phyloP scores from a whole-genome alignment of 2,329 filamentous ascomycete species.

The Aspergillus clavatus region DNA sequence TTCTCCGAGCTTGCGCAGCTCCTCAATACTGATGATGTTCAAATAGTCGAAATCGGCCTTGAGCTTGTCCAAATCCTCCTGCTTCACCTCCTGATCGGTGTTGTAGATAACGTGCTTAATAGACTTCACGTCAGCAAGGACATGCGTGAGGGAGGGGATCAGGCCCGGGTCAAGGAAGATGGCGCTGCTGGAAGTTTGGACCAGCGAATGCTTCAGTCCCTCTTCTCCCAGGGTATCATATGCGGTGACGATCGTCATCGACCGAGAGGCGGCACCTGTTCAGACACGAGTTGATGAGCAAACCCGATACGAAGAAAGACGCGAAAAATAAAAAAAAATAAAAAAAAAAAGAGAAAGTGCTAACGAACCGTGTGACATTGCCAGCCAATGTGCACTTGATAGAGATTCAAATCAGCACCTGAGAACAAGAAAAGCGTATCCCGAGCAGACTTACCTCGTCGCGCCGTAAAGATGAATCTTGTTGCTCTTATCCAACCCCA shows the following conservation, averaged over 20 bases:
- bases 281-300: constrained; percentile 1
- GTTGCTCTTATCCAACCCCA: constrained; percentile 64
- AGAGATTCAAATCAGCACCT: constrained; percentile 11
- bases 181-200: constrained; percentile 71
- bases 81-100: constrained; percentile 48
- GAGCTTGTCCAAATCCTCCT: constrained; percentile 51
- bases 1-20: constrained; percentile 52
- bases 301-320: neutral
- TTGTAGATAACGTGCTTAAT: constrained; percentile 58
- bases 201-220: constrained; percentile 79
- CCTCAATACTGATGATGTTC: constrained; percentile 52
- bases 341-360: neutral
- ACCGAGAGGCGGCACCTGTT: constrained; percentile 67
- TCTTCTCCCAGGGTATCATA: constrained; percentile 87
- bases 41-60: constrained; percentile 51
- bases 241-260: constrained; percentile 85
- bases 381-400: constrained; percentile 72
- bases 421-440: neutral
- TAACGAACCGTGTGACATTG: constrained; percentile 63
- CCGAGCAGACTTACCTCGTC: constrained; percentile 57
- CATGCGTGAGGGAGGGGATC: constrained; percentile 54
- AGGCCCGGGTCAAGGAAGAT: constrained; percentile 87
- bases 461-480: constrained; percentile 76
- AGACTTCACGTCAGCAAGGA: constrained; percentile 52
- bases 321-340: too few species aligned